Evolutionary conservation across 225 moss, liverwort and hornwort genomes (phyloP), one percentile per base, ranked within the genome.

Genomic region (Pseudoscleropodium purum): DNA sequence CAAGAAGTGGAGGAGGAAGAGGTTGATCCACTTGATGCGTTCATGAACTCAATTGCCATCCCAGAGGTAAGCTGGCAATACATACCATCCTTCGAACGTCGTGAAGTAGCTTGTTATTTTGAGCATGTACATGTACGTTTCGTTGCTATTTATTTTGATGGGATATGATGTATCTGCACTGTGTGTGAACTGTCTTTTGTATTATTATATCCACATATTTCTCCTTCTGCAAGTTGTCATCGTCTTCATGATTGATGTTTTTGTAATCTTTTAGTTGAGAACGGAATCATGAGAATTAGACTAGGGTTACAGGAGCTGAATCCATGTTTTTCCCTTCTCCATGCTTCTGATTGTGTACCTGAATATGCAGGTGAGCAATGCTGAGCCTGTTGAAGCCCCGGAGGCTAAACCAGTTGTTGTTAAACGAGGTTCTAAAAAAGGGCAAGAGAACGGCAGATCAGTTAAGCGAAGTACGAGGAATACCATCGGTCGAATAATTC

Each of bases 1-100:
- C 91, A 92, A 72, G 96, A 96, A 69, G 91, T 90, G 75, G 94
- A 91, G 64, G 96, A 96, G 75, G 94, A 91, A 60, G 96, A 96
- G 66, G 89, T 97, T 27, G 99, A 99, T 90, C 99, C 99, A 27
- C 95, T 99, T 54, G 99, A 99, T 93, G 99, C 99, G 17, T 99
- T 99, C 77, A 99, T 99, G 99, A 97, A 97, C 88, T 93, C 99
- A 36, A 99, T 99, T 88, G 91, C 97, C 59, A 95, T 97, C 37
- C 97, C 99, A 52, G 96, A 97, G 95, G 97, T 96, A 64, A 92
- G 93, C 88, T 87, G 84, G 51, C 65, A 89, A 39, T 49, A 54
- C 59, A 37, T 73, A 84, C 69, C 49, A 63, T 87, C 49, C 36
- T 81, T 75, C 68, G n/a, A 82, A 54, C n/a, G 45, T 83, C 41